Percentiles rank a stretch among this genome's conserved stretches.
Conservation (phyloP, 371 early-diverging fungal species). For the Circinella minor region DNA sequence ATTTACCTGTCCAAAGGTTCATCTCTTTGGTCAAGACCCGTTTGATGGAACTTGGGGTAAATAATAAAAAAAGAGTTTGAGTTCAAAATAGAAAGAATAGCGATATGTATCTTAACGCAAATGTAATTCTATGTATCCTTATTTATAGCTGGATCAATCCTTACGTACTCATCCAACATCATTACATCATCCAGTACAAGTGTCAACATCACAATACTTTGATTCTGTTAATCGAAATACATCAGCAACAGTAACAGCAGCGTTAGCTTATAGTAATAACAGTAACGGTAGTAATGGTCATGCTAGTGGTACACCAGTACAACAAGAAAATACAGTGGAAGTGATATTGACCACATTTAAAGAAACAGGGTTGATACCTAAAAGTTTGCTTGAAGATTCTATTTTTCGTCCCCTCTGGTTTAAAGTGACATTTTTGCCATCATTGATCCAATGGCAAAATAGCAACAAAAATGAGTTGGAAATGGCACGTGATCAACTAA, state of each 20-base stretch:
- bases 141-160: background rate
- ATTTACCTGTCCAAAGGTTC: background rate
- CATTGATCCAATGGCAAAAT: background rate
- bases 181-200: background rate
- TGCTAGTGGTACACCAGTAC: background rate
- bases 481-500: background rate
- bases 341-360: background rate
- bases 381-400: background rate
- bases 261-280: background rate
- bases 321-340: background rate
- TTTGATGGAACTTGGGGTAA: conserved; percentile 3
- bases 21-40: background rate
- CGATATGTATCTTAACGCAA: too few relatives aligned
- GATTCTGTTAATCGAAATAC: background rate
- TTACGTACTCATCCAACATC: conserved; percentile 1
- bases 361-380: background rate
- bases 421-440: background rate
- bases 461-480: background rate
- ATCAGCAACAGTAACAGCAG: background rate
- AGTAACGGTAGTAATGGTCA: background rate
- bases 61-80: too few relatives aligned
- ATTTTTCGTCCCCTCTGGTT: background rate
- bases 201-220: background rate
- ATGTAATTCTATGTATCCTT: too few relatives aligned
- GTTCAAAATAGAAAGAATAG: too few relatives aligned